Evolutionary conservation across 1,139 yeast species (phyloP).

Genomic region (Hemisphaericaspora xylofermentans): DNA sequence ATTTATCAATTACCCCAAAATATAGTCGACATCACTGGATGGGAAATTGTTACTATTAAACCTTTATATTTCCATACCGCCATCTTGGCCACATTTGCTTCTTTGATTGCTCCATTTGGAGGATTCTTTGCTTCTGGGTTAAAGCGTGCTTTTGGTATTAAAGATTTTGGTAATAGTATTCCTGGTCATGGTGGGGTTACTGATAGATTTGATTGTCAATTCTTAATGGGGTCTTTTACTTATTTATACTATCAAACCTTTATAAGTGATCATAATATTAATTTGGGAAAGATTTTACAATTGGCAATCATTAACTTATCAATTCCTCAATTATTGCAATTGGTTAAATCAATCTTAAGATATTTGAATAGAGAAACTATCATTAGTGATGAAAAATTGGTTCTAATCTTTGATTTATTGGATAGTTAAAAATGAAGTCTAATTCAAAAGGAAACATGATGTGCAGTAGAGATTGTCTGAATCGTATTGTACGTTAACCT

Average conservation of each 20-base stretch:
- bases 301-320: conserved; percentile 71
- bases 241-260: conserved; percentile 92
- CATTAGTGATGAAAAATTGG: conserved; percentile 34
- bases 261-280: conserved; percentile 69
- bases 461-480: too few species aligned
- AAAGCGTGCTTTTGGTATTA: conserved; percentile 92
- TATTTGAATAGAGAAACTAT: conserved; percentile 60
- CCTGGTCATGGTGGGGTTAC: conserved; percentile 97
- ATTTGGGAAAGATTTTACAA: conserved; percentile 73
- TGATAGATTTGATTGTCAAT: conserved; percentile 97
- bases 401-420: conserved; percentile 28
- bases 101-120: conserved; percentile 97
- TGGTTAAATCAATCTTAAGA: conserved; percentile 60
- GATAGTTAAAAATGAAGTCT: conserved; percentile 15
- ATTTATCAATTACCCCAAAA: conserved; percentile 73
- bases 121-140: conserved; percentile 97
- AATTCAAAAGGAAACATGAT: neutral
- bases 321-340: conserved; percentile 61
- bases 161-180: conserved; percentile 38
- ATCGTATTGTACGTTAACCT: too few species aligned
- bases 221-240: conserved; percentile 94
- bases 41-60: conserved; percentile 59
- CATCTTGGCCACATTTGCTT: conserved; percentile 88
- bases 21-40: conserved; percentile 39
- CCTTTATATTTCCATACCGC: conserved; percentile 91